A percentile compares a stretch with the other conserved stretches of the same genome.
These are phyloP conservation scores for Galeopsis tetrahit DNA, from an alignment of 257 asterid species.

Conservation along the genomic window DNA sequence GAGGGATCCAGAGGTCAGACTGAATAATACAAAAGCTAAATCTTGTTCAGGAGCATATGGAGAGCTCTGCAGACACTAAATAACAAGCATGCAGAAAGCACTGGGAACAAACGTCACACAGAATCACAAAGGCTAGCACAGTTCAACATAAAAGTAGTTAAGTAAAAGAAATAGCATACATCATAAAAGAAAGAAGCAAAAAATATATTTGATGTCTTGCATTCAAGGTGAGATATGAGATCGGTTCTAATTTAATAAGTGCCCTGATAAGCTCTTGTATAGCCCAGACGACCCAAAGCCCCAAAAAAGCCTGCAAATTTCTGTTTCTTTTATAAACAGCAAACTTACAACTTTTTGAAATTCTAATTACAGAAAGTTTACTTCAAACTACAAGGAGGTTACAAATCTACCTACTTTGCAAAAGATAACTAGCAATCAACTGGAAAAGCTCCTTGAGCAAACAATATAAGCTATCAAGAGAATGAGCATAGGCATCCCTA, in stretches of 20 bases:
- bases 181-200: neutral
- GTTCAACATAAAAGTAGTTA: neutral
- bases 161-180: neutral
- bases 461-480: neutral
- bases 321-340: neutral
- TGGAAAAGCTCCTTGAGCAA: slow-evolving; percentile 4
- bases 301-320: neutral
- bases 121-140: slow-evolving; percentile 14
- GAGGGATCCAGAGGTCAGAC: neutral
- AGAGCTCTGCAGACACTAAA: neutral
- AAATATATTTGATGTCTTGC: neutral
- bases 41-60: slow-evolving; percentile 6
- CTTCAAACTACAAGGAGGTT: neutral
- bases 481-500: neutral
- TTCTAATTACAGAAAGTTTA: neutral
- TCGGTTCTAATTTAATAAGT: neutral
- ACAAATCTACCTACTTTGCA: neutral
- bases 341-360: neutral
- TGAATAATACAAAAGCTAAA: slow-evolving; percentile 17
- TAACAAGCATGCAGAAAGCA: slow-evolving; percentile 2
- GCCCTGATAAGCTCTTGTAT: neutral
- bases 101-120: neutral
- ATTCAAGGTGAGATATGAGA: neutral
- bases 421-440: neutral
- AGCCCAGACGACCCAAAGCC: neutral